Evolutionary conservation across 257 asterid genomes (phyloP), one percentile per base, ranked within the genome.

Genomic region (Forsythia suspensa): DNA sequence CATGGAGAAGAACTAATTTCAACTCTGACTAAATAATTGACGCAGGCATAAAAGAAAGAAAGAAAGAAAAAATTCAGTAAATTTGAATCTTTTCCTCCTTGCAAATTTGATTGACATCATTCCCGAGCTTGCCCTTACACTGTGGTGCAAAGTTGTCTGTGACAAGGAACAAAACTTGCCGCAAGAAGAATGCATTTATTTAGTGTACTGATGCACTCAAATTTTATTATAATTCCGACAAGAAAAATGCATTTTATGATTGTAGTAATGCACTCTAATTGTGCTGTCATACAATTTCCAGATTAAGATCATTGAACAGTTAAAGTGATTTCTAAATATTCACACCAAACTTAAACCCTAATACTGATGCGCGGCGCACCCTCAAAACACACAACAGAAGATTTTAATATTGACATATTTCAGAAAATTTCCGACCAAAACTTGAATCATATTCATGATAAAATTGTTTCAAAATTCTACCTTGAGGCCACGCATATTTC

Each of bases 401-500:
- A 20, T 59, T 9, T 59, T n/a, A 59, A 8, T 59, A 8, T 59
- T 29, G 6, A 8, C 13, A 63, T 29, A 9, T 10, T 6, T 55
- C 7, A 6, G 36, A 59, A 15, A 39, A 70, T 6, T 29, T 37
- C 51, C 8, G 11, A 52, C 6, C 41, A 48, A 21, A 55, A 70
- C 65, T 37, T 34, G 10, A 21, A 36, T 71, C 29, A 71, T 3
- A 40, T 36, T 11, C 65, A 18, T 8, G 38, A 75, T 65, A 70
- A 38, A 70, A 79, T 36, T 24, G 80, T 74, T 10, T 15, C 15
- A 72, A 46, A 29, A 6, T 36, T 82, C 77, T 87, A 94, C 97
- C 97, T 89, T 89, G 92, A 84, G 87, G 63, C 40, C 90, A 81
- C 78, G 82, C 66, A 79, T 83, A 87, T 68, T 83, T 78, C 86